These are phyloP conservation scores for Camellia oleifera DNA, from an alignment of 179 eudicot genomes.

Conservation along the genomic window DNA sequence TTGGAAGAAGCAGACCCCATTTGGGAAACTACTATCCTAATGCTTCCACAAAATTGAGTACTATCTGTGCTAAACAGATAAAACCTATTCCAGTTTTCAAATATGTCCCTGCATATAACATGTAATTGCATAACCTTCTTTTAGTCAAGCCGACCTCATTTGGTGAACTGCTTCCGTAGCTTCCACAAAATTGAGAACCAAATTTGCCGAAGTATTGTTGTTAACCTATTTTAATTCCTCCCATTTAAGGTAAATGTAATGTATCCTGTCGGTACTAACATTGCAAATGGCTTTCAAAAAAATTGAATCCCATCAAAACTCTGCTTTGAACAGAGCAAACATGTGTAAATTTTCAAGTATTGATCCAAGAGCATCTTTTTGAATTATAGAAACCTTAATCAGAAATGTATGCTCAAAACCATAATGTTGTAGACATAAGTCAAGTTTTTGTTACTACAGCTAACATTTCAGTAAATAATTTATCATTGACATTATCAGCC, in stretches of 20 bases:
- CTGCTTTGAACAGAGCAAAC: not conserved
- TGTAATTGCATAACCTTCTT: not conserved
- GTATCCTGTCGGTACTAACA: too few species aligned
- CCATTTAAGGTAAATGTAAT: too few species aligned
- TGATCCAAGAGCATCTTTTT: not conserved
- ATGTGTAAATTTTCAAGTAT: not conserved
- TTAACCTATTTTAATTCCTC: too few species aligned
- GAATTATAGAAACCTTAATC: not conserved
- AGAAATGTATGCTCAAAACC: not conserved
- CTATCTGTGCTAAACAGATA: too few species aligned
- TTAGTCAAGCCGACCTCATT: not conserved
- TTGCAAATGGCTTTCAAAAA: not conserved
- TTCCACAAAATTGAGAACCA: too few species aligned
- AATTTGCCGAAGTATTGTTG: too few species aligned
- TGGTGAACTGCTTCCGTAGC: too few species aligned
- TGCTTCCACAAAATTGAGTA: not conserved
- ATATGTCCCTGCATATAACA: too few species aligned
- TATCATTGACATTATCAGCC: not conserved
- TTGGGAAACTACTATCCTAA: not conserved
- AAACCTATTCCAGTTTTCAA: not conserved
- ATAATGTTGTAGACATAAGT: not conserved
- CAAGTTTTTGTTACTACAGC: not conserved
- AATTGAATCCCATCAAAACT: not conserved
- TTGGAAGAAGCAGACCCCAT: not conserved
- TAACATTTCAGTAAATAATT: not conserved